Percentiles rank a stretch among this genome's conserved stretches.
Conservation (phyloP, 129 eudicot species). For the Silybum marianum region DNA sequence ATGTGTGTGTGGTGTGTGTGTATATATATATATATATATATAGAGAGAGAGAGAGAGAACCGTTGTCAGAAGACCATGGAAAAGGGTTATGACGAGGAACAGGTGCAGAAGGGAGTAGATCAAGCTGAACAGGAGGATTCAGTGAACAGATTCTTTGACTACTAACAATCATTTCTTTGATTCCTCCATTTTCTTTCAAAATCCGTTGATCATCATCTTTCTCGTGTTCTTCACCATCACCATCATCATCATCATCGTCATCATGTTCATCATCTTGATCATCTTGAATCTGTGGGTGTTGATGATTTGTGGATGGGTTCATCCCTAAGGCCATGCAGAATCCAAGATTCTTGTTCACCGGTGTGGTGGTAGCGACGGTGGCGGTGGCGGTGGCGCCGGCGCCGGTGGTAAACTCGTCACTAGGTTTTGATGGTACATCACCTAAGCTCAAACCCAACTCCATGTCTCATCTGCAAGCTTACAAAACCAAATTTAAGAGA, state of each 20-base stretch:
- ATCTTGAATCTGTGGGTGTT: constrained; percentile 7
- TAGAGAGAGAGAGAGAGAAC: constrained; percentile 28
- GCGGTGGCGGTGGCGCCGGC: neutral
- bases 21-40: neutral
- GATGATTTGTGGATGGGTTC: constrained; percentile 14
- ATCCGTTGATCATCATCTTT: neutral
- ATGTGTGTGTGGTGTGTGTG: too few relatives aligned
- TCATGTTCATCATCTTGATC: constrained; percentile 29
- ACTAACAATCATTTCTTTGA: constrained; percentile 9
- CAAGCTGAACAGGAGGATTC: constrained; percentile 56
- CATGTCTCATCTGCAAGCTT: constrained; percentile 38
- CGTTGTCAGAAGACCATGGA: constrained; percentile 69
- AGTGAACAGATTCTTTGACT: neutral
- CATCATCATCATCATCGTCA: constrained; percentile 22
- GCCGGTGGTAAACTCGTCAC: constrained; percentile 2
- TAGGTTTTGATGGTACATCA: constrained; percentile 35
- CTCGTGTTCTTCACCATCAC: constrained; percentile 16
- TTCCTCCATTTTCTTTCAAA: constrained; percentile 13
- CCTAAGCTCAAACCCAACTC: constrained; percentile 80
- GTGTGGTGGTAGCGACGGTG: neutral
- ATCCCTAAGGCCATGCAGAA: constrained; percentile 63
- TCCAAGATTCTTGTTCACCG: constrained; percentile 25
- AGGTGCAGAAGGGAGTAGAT: constrained; percentile 71
- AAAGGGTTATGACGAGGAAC: constrained; percentile 48
- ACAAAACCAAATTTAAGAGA: constrained; percentile 11